Percentiles rank a stretch among this genome's conserved stretches.
Evolutionary conservation across 2,329 filamentous ascomycete species (phyloP).

Genomic region (Penicillium glabrum): DNA sequence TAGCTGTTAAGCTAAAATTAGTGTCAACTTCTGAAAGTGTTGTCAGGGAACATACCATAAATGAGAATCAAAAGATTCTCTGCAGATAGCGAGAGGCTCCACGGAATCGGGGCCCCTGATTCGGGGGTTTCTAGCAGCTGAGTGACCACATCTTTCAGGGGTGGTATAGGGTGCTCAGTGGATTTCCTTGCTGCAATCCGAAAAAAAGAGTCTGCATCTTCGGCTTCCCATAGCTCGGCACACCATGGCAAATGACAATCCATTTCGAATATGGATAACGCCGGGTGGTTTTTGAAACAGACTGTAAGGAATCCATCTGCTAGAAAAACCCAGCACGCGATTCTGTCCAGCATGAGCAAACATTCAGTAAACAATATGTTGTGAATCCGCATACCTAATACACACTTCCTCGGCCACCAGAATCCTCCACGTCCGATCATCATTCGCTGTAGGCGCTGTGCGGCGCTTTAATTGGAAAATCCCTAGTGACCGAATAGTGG

Average conservation of each 20-base stretch:
- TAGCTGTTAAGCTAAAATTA: conserved; percentile 14
- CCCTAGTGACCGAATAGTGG: conserved; percentile 28
- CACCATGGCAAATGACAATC: conserved; percentile 32
- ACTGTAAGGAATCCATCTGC: conserved; percentile 34
- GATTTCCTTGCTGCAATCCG: conserved; percentile 13
- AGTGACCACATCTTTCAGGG: conserved; percentile 23
- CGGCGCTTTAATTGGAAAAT: conserved; percentile 26
- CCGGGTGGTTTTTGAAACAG: conserved; percentile 33
- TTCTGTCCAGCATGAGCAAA: conserved; percentile 8
- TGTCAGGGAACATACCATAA: conserved; percentile 23
- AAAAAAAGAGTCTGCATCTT: conserved; percentile 25
- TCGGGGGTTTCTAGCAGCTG: conserved; percentile 24
- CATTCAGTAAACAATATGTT: neutral
- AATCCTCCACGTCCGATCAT: conserved; percentile 23
- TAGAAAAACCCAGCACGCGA: conserved; percentile 33
- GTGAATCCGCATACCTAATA: conserved; percentile 18
- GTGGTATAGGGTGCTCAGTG: conserved; percentile 18
- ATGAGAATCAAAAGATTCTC: conserved; percentile 33
- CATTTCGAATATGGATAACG: conserved; percentile 32
- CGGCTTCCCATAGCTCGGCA: conserved; percentile 31
- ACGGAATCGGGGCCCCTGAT: conserved; percentile 14
- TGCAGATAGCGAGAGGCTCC: conserved; percentile 25
- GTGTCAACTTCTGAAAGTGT: neutral
- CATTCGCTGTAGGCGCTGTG: conserved; percentile 9
- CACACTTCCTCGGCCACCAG: conserved; percentile 28